These are phyloP conservation scores for Penicillium aurantiogriseum DNA, from an alignment of 2,329 filamentous ascomycete species.

Conservation along the genomic window DNA sequence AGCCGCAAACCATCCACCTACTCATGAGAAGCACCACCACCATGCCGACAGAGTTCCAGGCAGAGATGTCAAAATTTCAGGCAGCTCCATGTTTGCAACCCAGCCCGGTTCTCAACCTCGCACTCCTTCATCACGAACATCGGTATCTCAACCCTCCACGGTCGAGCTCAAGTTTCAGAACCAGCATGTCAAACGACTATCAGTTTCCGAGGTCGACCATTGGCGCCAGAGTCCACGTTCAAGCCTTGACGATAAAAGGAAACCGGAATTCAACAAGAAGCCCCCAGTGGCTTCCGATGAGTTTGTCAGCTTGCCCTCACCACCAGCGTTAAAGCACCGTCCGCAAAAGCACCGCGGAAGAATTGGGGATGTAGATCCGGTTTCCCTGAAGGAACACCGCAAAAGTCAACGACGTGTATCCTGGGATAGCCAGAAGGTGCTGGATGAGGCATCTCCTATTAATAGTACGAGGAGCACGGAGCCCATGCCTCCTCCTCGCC, in stretches of 20 bases:
- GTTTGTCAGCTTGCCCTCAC: constrained; percentile 34
- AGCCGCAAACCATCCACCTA: not conserved
- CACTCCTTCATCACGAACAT: constrained; percentile 31
- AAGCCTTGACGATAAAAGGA: constrained; percentile 34
- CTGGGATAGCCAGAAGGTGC: constrained; percentile 39
- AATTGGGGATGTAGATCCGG: constrained; percentile 22
- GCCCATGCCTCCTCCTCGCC: not conserved
- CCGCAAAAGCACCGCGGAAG: constrained; percentile 40
- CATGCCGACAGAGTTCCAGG: not conserved
- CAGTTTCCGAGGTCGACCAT: constrained; percentile 39
- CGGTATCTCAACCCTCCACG: constrained; percentile 29
- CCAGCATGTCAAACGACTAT: constrained; percentile 42
- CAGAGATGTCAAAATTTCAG: constrained; percentile 11
- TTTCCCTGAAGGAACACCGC: constrained; percentile 19
- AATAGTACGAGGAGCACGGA: constrained; percentile 13
- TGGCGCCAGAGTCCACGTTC: constrained; percentile 36
- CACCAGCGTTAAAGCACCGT: constrained; percentile 42
- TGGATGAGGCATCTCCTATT: constrained; percentile 27
- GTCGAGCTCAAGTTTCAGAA: constrained; percentile 41
- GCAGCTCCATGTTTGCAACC: constrained; percentile 6
- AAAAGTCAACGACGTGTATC: constrained; percentile 38
- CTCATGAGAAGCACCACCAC: constrained; percentile 1
- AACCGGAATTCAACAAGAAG: constrained; percentile 34
- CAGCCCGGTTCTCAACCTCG: constrained; percentile 19
- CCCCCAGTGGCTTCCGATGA: constrained; percentile 31